Conservation (phyloP, 176 grass and related monocot species). For the Secale cereale region DNA sequence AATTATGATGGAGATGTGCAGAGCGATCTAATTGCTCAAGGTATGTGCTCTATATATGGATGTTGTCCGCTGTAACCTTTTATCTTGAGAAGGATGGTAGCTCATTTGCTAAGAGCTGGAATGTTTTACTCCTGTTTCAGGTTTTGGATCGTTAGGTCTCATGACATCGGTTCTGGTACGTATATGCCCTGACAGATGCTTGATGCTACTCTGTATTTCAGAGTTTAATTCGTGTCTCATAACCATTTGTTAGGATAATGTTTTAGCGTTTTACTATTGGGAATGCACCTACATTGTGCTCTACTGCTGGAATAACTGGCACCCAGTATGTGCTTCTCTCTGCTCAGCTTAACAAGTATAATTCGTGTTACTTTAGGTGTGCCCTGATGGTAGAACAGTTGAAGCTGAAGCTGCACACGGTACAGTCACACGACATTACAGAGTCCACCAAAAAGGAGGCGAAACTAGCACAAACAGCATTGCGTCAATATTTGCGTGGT, state of each 20-base stretch:
- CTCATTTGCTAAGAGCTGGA: constrained; percentile 1
- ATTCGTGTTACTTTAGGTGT: constrained; percentile 37
- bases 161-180: constrained; percentile 77
- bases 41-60: neutral
- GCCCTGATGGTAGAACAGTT: constrained; percentile 73
- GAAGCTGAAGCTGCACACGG: constrained; percentile 88
- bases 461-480: constrained; percentile 92
- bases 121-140: constrained; percentile 29
- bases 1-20: constrained; percentile 98
- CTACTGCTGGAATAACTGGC: neutral
- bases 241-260: neutral
- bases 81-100: neutral
- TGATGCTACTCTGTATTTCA: neutral
- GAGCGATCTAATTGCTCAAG: constrained; percentile 96
- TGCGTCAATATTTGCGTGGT: constrained; percentile 84
- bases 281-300: neutral
- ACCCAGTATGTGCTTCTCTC: neutral
- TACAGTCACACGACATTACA: constrained; percentile 65
- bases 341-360: neutral
- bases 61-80: neutral
- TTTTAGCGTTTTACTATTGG: neutral
- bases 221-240: neutral
- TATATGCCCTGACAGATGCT: neutral
- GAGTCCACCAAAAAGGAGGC: constrained; percentile 65
- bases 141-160: constrained; percentile 75